Evolutionary conservation across 257 asterid species (phyloP).

Genomic region (Scutellaria baicalensis): DNA sequence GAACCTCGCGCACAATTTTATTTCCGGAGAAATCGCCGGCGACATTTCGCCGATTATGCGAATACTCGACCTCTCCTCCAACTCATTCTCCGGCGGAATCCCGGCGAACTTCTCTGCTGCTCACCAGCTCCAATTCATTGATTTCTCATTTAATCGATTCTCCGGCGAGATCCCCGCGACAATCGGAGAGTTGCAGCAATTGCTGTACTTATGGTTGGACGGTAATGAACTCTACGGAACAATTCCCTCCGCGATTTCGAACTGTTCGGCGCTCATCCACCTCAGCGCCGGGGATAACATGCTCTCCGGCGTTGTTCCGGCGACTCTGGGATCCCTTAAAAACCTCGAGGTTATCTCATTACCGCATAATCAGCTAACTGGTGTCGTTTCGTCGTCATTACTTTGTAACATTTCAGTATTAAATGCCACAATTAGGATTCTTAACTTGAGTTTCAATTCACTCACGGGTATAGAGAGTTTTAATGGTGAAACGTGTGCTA

Average conservation of each 20-base stretch:
- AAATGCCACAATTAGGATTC: constrained; percentile 46
- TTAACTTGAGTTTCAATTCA: constrained; percentile 58
- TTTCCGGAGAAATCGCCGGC: constrained; percentile 38
- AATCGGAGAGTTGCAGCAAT: constrained; percentile 44
- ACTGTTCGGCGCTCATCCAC: constrained; percentile 61
- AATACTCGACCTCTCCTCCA: constrained; percentile 55
- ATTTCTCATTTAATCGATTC: constrained; percentile 54
- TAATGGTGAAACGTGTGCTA: constrained; percentile 29
- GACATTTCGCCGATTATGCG: constrained; percentile 31
- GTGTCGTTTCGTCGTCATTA: constrained; percentile 53
- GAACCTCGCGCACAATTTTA: constrained; percentile 45
- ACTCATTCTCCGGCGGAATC: constrained; percentile 44
- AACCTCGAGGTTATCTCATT: constrained; percentile 53
- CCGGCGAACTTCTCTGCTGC: constrained; percentile 41
- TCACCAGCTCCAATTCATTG: constrained; percentile 49
- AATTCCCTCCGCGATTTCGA: constrained; percentile 65
- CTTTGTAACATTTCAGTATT: constrained; percentile 39
- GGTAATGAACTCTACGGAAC: constrained; percentile 53
- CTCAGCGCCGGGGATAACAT: constrained; percentile 56
- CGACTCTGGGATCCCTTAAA: constrained; percentile 43
- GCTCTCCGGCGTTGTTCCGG: constrained; percentile 68
- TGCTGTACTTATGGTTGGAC: constrained; percentile 56
- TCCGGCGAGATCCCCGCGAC: constrained; percentile 55
- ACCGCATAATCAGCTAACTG: constrained; percentile 55
- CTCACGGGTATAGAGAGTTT: constrained; percentile 59